These are phyloP conservation scores for Hymenoscyphus repandus DNA, from an alignment of 2,329 filamentous ascomycete species.

Conservation along the genomic window DNA sequence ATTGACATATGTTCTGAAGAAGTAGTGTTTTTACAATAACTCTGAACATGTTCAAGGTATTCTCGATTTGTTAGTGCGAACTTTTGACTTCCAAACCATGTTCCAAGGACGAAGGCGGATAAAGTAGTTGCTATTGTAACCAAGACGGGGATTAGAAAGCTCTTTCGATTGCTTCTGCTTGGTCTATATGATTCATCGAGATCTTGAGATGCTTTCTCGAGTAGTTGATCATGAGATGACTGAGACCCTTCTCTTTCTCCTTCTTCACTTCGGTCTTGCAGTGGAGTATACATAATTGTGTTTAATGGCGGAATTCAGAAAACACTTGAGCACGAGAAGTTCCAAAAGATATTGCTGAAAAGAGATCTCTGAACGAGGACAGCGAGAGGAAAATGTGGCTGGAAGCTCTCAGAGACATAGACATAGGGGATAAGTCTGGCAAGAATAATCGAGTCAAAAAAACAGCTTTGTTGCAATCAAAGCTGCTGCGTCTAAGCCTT, in stretches of 20 bases:
- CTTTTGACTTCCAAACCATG: conserved; percentile 19
- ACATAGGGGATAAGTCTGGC: too few species aligned
- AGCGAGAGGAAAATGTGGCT: too few species aligned
- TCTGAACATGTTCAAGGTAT: conserved; percentile 20
- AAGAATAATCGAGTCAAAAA: neutral
- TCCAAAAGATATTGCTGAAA: too few species aligned
- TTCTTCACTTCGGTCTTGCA: conserved; percentile 16
- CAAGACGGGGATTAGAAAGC: conserved; percentile 8
- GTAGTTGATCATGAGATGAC: conserved; percentile 12
- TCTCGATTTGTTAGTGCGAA: conserved; percentile 6
- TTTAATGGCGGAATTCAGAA: neutral
- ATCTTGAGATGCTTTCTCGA: conserved; percentile 11
- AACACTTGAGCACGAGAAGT: neutral
- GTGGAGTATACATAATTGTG: conserved; percentile 12
- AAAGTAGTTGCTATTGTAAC: conserved; percentile 11
- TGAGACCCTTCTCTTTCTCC: conserved; percentile 3
- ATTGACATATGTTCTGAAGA: neutral
- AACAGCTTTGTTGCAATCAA: neutral
- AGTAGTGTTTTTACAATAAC: conserved; percentile 20
- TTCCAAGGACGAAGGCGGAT: conserved; percentile 14
- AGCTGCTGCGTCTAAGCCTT: neutral
- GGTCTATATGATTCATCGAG: conserved; percentile 1
- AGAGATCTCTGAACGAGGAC: too few species aligned
- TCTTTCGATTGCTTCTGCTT: conserved; percentile 4
- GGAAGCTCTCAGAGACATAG: too few species aligned